Evolutionary conservation across 2,329 filamentous ascomycete species (phyloP).

Genomic region (Aspergillaceae sp.): DNA sequence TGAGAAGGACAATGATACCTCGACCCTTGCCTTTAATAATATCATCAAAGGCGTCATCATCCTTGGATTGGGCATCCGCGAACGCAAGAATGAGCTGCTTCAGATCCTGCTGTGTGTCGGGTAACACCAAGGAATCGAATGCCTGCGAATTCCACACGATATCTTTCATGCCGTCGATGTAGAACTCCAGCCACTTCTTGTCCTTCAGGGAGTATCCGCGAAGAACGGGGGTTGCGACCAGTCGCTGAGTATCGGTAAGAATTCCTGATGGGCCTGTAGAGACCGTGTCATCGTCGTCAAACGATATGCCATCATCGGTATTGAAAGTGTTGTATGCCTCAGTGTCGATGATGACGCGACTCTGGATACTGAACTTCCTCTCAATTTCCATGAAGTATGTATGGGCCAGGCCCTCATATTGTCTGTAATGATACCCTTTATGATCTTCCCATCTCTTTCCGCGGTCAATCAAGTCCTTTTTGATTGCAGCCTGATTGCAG

Average conservation of each 20-base stretch:
- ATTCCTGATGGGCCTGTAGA: slow-evolving; percentile 11
- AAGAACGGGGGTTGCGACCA: slow-evolving; percentile 35
- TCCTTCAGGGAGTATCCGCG: slow-evolving; percentile 42
- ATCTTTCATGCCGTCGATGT: slow-evolving; percentile 30
- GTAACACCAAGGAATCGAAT: slow-evolving; percentile 43
- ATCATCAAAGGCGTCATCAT: slow-evolving; percentile 39
- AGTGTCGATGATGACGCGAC: slow-evolving; percentile 45
- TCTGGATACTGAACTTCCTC: slow-evolving; percentile 29
- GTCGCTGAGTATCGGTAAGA: slow-evolving; percentile 33
- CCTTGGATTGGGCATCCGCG: slow-evolving; percentile 35
- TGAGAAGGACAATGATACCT: slow-evolving; percentile 45
- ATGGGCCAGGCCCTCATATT: slow-evolving; percentile 40
- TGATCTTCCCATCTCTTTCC: slow-evolving; percentile 41
- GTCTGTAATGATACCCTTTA: slow-evolving; percentile 43
- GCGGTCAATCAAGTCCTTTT: slow-evolving; percentile 34
- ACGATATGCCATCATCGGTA: slow-evolving; percentile 28
- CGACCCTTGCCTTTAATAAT: slow-evolving; percentile 46
- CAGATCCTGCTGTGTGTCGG: slow-evolving; percentile 27
- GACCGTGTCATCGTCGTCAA: slow-evolving; percentile 1
- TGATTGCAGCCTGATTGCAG: slow-evolving; percentile 30
- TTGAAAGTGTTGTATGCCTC: slow-evolving; percentile 43
- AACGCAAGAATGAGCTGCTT: slow-evolving; percentile 43
- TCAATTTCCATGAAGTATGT: slow-evolving; percentile 21
- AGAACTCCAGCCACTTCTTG: slow-evolving; percentile 31
- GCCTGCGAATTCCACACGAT: slow-evolving; percentile 40